phyloP scores from a whole-genome alignment of 2,329 filamentous ascomycete genomes.

The Neurospora sp. region DNA sequence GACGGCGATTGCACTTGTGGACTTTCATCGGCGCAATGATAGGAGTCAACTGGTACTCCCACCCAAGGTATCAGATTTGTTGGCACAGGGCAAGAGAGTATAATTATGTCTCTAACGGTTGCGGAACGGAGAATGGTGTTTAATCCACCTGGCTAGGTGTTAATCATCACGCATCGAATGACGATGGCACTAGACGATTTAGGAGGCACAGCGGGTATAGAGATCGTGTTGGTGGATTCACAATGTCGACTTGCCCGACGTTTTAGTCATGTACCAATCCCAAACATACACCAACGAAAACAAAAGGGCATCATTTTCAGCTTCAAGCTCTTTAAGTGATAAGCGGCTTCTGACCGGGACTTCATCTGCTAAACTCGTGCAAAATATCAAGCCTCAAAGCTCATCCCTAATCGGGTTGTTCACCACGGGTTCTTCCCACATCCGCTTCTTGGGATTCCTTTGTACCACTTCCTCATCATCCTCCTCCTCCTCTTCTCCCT shows the following conservation, averaged over 20 bases:
- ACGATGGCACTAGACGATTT: too few species aligned
- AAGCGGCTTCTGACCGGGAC: not conserved
- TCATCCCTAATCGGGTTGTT: slow-evolving; percentile 19
- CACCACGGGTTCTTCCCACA: slow-evolving; percentile 40
- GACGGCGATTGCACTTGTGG: slow-evolving; percentile 72
- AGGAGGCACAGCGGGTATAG: too few species aligned
- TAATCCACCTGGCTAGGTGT: too few species aligned
- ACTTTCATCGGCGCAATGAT: slow-evolving; percentile 90
- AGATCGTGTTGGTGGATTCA: too few species aligned
- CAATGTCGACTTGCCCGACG: not conserved
- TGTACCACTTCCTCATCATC: slow-evolving; percentile 16
- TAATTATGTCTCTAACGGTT: slow-evolving; percentile 16
- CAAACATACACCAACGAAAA: not conserved
- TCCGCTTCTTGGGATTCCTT: slow-evolving; percentile 50
- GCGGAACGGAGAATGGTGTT: not conserved
- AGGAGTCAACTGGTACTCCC: slow-evolving; percentile 74
- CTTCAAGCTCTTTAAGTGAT: not conserved
- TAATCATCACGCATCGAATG: not conserved
- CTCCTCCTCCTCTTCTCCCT: slow-evolving; percentile 19
- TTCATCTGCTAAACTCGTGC: not conserved
- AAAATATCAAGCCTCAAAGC: slow-evolving; percentile 12
- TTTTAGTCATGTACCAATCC: not conserved
- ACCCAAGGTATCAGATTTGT: slow-evolving; percentile 75
- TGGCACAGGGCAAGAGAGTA: slow-evolving; percentile 52
- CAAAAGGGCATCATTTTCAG: not conserved